Evolutionary conservation across 2,329 filamentous ascomycete species (phyloP), one percentile per base, ranked within the genome.

Genomic region (Pochonia chlamydosporia): DNA sequence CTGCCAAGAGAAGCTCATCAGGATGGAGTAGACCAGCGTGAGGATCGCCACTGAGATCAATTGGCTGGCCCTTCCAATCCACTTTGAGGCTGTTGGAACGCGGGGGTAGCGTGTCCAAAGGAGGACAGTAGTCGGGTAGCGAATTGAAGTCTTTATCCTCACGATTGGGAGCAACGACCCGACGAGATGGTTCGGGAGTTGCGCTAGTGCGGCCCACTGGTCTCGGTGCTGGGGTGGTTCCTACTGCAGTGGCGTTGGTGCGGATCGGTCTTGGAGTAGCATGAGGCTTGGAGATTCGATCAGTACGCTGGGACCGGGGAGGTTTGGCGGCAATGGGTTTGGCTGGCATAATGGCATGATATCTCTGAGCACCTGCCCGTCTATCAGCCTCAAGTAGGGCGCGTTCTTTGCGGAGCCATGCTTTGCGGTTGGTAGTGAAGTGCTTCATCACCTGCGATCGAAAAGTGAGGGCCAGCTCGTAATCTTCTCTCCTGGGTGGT

Each of bases 61-160:
- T 80, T 33, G 84, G 79, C 52, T 82, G 80, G 7, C 87, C 88
- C 70, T 91, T 93, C 88, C 89, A 95, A 52, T 95, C 89, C 23
- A 88, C 84, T 72, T 91, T 92, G 56, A 93, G 76, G 36, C 77
- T 80, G 63, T 88, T 89, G 44, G 77, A 69, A 58, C 83, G 83
- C 54, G 71, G 70, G 7, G 83, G 81, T 4, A 93, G 76, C 2
- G 84, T 83, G 47, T 73, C 69, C 36, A 82, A 60, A 1, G 86
- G 82, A 39, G 89, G 89, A 44, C 82, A 89, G 63, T 78, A 87
- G 63, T 96, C 81, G 5, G 78, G 76, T 26, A 95, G 73, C 3
- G 81, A 72, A 40, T 76, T 72, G 66, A 88, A 95, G 64, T 95
- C 85, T 62, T 87, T 89, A 62, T 95, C 89, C 63, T 93, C 89